A percentile compares a stretch with the other conserved stretches of the same genome.
These are phyloP conservation scores for Tremella fuciformis DNA, from an alignment of 768 basidiomycete genomes.

Conservation along the genomic window DNA sequence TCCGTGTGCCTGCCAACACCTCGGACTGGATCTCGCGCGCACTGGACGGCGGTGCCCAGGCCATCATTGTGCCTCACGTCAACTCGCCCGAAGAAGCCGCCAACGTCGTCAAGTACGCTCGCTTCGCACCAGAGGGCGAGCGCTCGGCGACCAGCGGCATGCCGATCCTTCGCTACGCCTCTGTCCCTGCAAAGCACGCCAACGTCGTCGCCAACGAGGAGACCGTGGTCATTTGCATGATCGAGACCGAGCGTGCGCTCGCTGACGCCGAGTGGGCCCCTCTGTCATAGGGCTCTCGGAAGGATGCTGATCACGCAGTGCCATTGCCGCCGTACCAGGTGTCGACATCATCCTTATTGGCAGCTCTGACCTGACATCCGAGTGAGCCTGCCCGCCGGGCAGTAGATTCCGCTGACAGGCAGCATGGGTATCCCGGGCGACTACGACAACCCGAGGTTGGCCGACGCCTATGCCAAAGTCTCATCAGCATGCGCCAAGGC, in stretches of 20 bases:
- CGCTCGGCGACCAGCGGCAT: conserved; percentile 29
- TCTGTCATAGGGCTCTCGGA: background rate
- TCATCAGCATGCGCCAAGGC: conserved; percentile 26
- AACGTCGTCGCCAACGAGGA: conserved; percentile 29
- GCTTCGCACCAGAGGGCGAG: conserved; percentile 37
- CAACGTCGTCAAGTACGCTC: conserved; percentile 30
- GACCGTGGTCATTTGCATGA: conserved; percentile 35
- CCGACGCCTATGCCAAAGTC: conserved; percentile 25
- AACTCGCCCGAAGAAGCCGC: conserved; percentile 30
- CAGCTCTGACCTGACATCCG: conserved; percentile 27
- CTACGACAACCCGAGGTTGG: conserved; percentile 25
- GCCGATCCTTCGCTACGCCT: conserved; percentile 31
- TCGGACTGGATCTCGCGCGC: conserved; percentile 43
- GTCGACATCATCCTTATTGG: conserved; percentile 37
- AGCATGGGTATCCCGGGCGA: conserved; percentile 43
- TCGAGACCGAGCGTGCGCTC: conserved; percentile 30
- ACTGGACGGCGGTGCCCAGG: conserved; percentile 40
- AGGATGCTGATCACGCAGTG: conserved; percentile 12
- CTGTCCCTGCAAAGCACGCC: conserved; percentile 25
- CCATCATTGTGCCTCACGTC: conserved; percentile 44
- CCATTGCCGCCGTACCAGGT: conserved; percentile 40
- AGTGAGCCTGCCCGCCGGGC: conserved; percentile 21
- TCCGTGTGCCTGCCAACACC: conserved; percentile 41
- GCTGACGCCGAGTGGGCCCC: conserved; percentile 29
- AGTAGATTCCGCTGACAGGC: background rate